Base-by-base conservation (phyloP, 2,329 filamentous ascomycete species). In the Paecilomyces niveus region DNA sequence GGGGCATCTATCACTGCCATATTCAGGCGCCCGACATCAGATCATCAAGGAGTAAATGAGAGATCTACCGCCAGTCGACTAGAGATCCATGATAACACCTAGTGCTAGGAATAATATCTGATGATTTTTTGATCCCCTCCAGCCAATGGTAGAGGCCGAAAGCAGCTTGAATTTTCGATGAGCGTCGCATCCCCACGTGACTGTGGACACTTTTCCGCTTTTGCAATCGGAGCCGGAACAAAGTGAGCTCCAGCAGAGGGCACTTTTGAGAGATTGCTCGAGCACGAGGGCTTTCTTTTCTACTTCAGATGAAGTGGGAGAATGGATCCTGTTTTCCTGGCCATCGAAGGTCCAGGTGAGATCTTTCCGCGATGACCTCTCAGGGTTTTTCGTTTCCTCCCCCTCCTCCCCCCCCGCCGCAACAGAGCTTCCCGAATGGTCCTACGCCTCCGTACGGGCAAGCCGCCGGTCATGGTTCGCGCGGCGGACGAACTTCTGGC, bases 321-420 rank as follows among this genome's bases (percentile, higher is more conserved):
- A 61, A 66, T 65, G 65, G 66, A 56, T 62, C 62, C 58, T 54
- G 64, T 62, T 61, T 57, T 65, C 61, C 32, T 54, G 53, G 53
- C 21, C 65, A 57, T 62, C 45, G 61, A 66, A 69, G 65, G 60
- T 62, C 62, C 54, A 56, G 18, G 57, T 61, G 56, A 62, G 63
- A 62, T 63, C 58, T 57, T 64, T 62, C 59, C 62, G 67, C 57
- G 57, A 76, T 76, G 74, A 71, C 67, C 64, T 68, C 74, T 55
- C 72, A 76, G 66, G 74, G 72, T 26, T 79, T 79, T 65, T 73
- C 76, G 50, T 79, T 78, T 63, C 76, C 77, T 59, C 76, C 76
- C 21, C 77, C 77, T 33, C 76, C 76, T 18, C 76, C 76, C 35
- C 74, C 74, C 39, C 73, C 73, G 8, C 57, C 67, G 22, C 61